phyloP scores from a whole-genome alignment of 192 early-diverging fungal species.

The Mortierella antarctica region DNA sequence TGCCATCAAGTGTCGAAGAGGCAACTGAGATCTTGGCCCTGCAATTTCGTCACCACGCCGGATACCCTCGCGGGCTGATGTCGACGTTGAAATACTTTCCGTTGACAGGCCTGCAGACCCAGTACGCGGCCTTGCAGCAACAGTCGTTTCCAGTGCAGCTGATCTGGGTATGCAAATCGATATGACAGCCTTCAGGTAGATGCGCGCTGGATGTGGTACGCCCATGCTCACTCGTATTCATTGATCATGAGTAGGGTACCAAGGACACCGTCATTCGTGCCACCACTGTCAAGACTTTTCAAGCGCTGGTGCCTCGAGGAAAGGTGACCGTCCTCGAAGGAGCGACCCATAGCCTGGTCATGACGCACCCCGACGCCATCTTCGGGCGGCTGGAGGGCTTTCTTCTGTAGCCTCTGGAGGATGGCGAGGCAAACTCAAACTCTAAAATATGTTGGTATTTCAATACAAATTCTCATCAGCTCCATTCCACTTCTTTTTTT shows the following conservation, averaged over 20 bases:
- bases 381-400: conserved; percentile 21
- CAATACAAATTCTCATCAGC: no score
- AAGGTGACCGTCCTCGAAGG: conserved; percentile 35
- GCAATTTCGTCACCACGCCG: conserved; percentile 33
- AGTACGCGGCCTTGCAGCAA: conserved; percentile 15
- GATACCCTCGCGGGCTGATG: conserved; percentile 50
- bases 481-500: conserved; percentile 1
- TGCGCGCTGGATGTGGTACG: neutral
- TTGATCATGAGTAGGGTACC: conserved; percentile 15
- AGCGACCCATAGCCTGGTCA: conserved; percentile 45
- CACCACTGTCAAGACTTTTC: conserved; percentile 25
- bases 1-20: conserved; percentile 19
- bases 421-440: no score
- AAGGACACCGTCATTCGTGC: conserved; percentile 38
- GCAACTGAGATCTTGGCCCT: conserved; percentile 28
- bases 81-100: conserved; percentile 40
- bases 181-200: neutral
- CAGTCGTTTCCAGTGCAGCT: conserved; percentile 36
- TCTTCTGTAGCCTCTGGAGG: neutral
- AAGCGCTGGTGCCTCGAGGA: conserved; percentile 34
- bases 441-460: no score
- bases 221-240: neutral
- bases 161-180: conserved; percentile 27
- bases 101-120: conserved; percentile 10
- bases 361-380: conserved; percentile 34